Percentiles rank a stretch among this genome's conserved stretches.
phyloP scores from a whole-genome alignment of 768 basidiomycete species.

The Xerocomus potaroensis region DNA sequence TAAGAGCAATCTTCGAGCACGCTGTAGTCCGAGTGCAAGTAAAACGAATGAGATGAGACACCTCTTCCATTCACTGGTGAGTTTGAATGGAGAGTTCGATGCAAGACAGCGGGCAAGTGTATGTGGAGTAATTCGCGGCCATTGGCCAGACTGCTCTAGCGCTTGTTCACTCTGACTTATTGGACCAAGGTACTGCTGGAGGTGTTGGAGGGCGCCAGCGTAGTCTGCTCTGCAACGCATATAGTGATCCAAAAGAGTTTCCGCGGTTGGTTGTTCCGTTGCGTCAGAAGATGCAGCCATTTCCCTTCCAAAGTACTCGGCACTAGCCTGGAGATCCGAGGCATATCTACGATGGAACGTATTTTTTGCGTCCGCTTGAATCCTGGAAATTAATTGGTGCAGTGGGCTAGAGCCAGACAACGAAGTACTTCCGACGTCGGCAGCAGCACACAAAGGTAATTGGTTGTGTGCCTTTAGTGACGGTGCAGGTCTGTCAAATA shows the following conservation, averaged over 20 bases:
- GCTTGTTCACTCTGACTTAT: slow-evolving; percentile 9
- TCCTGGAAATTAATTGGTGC: not conserved
- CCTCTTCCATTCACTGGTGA: slow-evolving; percentile 25
- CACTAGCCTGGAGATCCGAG: not conserved
- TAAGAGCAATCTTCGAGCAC: not conserved
- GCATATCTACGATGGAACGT: not conserved
- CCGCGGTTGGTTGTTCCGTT: not conserved
- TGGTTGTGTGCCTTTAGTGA: not conserved
- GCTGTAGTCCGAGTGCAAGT: slow-evolving; percentile 28
- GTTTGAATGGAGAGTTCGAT: slow-evolving; percentile 8
- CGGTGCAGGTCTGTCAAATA: not conserved
- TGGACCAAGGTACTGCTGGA: slow-evolving; percentile 10
- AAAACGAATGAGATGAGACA: slow-evolving; percentile 27
- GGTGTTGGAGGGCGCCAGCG: not conserved
- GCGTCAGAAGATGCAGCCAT: not conserved
- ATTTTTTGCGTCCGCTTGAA: not conserved
- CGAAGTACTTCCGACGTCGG: too few species aligned
- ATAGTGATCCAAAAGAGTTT: slow-evolving; percentile 4
- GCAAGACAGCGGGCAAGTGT: slow-evolving; percentile 28
- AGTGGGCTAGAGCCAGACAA: not conserved
- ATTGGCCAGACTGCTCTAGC: slow-evolving; percentile 20
- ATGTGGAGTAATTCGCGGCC: slow-evolving; percentile 33
- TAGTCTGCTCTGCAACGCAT: not conserved
- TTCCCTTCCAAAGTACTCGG: not conserved
- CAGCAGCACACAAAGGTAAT: not conserved